Evolutionary conservation across 148 eudicot genomes (phyloP), one percentile per base, ranked within the genome.

Genomic region (Gaultheria prostrata): DNA sequence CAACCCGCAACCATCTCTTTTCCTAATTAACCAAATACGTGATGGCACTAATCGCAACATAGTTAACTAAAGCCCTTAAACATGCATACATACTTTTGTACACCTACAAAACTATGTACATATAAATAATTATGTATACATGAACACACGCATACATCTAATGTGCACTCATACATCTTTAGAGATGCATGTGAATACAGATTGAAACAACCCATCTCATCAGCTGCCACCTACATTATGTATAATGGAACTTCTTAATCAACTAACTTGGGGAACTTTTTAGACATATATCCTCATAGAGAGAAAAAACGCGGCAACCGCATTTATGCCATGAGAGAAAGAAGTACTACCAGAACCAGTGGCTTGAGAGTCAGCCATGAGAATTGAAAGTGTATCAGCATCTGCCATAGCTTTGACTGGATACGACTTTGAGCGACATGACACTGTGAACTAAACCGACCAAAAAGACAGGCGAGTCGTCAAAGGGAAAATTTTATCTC

Each of bases 341-440:
- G 72, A 18, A 6, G 43, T 56, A 54, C 1, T 75, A 82, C 89
- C 86, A 43, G 84, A 80, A 82, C 83, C 72, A 78, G 79, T 50
- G 82, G 87, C 81, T 14, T 88, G 84, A 86, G 90, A 78, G 49
- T 80, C 86, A 18, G 76, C 46, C 74, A 77, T 78, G 0, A 80
- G 63, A 5, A 78, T 12, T 39, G 86, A 56, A 26, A 86, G 11
- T 6, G 82, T 82, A 80, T 49, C 86, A 26, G 89, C 77, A 28
- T 79, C 80, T 20, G 88, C 86, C 87, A 83, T 84, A 76, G 88
- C 92, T 83, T 83, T 88, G 30, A 82, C 48, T 56, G 80, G 82
- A 76, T 79, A 82, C 6, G 82, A 84, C 20, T 63, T 76, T 18
- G 80, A 85, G 57, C 82, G 78, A 33, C 84, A 21, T 18, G 88